Evolutionary conservation across 192 early-diverging fungal species (phyloP).

Genomic region (Entomortierella beljakovae): DNA sequence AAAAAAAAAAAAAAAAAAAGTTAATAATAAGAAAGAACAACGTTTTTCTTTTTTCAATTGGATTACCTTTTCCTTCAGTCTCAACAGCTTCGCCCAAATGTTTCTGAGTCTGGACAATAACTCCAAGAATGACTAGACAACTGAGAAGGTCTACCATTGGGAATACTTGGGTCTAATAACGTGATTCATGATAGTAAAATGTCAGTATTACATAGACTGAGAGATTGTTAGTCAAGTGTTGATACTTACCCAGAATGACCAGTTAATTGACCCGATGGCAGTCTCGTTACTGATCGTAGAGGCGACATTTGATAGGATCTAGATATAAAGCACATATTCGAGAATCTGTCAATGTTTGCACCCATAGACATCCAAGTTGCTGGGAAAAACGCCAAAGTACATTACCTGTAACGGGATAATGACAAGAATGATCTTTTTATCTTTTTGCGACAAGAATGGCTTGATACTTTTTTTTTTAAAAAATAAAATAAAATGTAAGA

Average conservation of each 20-base stretch:
- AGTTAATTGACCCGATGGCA: constrained; percentile 63
- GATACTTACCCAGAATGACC: constrained; percentile 63
- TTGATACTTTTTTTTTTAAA: constrained; percentile 47
- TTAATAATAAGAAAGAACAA: background rate
- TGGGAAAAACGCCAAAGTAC: background rate
- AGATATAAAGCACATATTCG: background rate
- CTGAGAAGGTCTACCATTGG: constrained; percentile 61
- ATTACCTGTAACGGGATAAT: constrained; percentile 63
- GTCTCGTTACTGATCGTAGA: constrained; percentile 58
- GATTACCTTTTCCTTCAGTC: constrained; percentile 63
- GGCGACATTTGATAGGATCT: constrained; percentile 64
- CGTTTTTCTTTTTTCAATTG: no score
- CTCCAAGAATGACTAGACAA: constrained; percentile 61
- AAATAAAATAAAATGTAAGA: background rate
- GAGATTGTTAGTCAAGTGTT: background rate
- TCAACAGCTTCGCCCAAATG: constrained; percentile 58
- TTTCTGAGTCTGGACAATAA: constrained; percentile 65
- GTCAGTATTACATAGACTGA: background rate
- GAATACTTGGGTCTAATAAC: constrained; percentile 46
- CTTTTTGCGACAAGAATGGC: constrained; percentile 63
- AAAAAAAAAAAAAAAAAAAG: constrained; percentile 9
- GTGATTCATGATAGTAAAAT: no score
- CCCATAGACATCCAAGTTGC: no score
- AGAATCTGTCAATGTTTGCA: no score
- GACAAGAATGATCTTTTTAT: constrained; percentile 64